Evolutionary conservation across 2,329 filamentous ascomycete genomes (phyloP).

Genomic region (Chaetomium globosum): DNA sequence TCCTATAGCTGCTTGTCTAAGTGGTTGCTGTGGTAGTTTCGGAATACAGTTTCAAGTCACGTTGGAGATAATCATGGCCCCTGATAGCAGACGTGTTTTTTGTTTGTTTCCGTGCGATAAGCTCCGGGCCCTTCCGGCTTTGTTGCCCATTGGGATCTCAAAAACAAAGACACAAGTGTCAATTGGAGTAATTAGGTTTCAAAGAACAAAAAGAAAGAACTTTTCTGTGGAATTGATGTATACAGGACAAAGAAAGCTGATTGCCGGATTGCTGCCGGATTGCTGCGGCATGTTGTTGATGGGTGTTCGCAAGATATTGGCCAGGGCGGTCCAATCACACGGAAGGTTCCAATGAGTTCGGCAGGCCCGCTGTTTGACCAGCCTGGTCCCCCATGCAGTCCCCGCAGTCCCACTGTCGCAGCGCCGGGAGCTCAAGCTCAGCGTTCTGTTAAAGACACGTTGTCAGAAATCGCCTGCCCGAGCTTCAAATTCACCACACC

Average conservation of each 20-base stretch:
- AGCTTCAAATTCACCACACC: slow-evolving; percentile 34
- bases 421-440: slow-evolving; percentile 32
- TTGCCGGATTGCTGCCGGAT: neutral
- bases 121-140: neutral
- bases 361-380: slow-evolving; percentile 24
- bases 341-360: slow-evolving; percentile 37
- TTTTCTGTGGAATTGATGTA: neutral
- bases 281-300: neutral
- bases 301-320: neutral
- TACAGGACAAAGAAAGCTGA: neutral
- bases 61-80: neutral
- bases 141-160: slow-evolving; percentile 1
- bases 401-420: slow-evolving; percentile 33
- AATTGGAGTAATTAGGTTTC: neutral
- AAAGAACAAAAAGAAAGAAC: neutral
- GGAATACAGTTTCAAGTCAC: neutral
- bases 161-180: neutral
- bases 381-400: slow-evolving; percentile 18
- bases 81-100: neutral
- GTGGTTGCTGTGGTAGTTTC: neutral
- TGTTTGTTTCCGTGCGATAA: neutral
- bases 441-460: slow-evolving; percentile 37
- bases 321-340: slow-evolving; percentile 25
- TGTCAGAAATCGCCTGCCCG: slow-evolving; percentile 34
- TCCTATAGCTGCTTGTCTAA: neutral